phyloP scores from a whole-genome alignment of 805 yeast genomes.

The Schwanniomyces polymorphus region DNA sequence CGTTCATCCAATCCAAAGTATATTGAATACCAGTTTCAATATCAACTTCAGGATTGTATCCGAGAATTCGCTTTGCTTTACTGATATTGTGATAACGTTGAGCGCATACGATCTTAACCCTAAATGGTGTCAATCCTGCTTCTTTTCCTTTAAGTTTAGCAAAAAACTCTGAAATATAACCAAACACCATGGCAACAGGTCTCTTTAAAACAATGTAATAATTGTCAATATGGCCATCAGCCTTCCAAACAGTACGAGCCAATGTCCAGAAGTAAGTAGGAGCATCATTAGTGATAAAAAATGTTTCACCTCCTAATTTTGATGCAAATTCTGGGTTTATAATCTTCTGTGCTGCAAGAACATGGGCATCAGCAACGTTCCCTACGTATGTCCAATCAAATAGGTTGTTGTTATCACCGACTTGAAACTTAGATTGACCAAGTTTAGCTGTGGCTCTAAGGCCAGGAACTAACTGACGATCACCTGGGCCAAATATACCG shows the following conservation, averaged over 20 bases:
- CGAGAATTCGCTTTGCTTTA: slow-evolving; percentile 78
- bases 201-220: slow-evolving; percentile 66
- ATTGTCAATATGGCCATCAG: slow-evolving; percentile 82
- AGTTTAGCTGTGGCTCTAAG: slow-evolving; percentile 75
- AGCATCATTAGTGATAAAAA: slow-evolving; percentile 88
- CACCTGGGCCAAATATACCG: slow-evolving; percentile 98
- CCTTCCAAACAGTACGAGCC: slow-evolving; percentile 96
- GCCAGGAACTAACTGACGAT: slow-evolving; percentile 94
- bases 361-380: slow-evolving; percentile 96
- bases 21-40: slow-evolving; percentile 76
- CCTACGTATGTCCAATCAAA: slow-evolving; percentile 99
- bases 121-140: slow-evolving; percentile 93
- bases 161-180: slow-evolving; percentile 76
- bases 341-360: slow-evolving; percentile 81
- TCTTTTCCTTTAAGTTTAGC: slow-evolving; percentile 75
- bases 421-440: slow-evolving; percentile 89
- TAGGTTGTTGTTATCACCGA: slow-evolving; percentile 90
- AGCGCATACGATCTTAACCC: slow-evolving; percentile 92
- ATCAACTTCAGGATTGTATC: slow-evolving; percentile 77
- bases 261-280: slow-evolving; percentile 97
- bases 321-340: slow-evolving; percentile 44
- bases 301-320: slow-evolving; percentile 77
- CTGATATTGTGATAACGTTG: slow-evolving; percentile 88
- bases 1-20: slow-evolving; percentile 89
- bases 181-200: slow-evolving; percentile 77